These are phyloP conservation scores for Tuber calosporum DNA, from an alignment of 495 filamentous ascomycete genomes.

Conservation along the genomic window DNA sequence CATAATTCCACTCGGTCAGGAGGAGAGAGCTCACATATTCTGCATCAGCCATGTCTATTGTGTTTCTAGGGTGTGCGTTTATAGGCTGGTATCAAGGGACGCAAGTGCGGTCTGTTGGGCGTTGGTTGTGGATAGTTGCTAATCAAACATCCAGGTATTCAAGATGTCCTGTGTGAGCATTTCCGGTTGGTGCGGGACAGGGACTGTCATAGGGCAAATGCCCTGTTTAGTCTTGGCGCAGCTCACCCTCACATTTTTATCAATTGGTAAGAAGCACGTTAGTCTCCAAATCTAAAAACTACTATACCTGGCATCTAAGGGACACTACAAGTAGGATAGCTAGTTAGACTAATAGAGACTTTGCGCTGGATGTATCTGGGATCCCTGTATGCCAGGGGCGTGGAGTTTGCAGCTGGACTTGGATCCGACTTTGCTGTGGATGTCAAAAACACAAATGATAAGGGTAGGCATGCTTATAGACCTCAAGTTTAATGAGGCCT, in stretches of 20 bases:
- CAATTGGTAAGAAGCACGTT: neutral
- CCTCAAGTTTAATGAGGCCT: too few relatives aligned
- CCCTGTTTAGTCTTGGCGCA: conserved; percentile 14
- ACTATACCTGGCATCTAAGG: too few relatives aligned
- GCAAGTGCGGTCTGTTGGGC: conserved; percentile 15
- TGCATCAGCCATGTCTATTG: conserved; percentile 40
- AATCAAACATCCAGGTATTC: conserved; percentile 19
- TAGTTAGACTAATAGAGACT: too few relatives aligned
- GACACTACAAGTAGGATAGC: too few relatives aligned
- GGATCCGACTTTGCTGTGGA: too few relatives aligned
- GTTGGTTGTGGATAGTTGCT: conserved; percentile 20
- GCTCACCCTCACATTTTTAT: neutral
- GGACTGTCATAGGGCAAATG: conserved; percentile 28
- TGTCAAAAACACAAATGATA: too few relatives aligned
- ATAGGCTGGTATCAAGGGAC: conserved; percentile 18
- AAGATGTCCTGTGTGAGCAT: conserved; percentile 11
- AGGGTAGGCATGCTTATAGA: too few relatives aligned
- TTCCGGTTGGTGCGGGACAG: conserved; percentile 11
- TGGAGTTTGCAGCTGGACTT: too few relatives aligned
- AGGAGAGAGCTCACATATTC: conserved; percentile 38
- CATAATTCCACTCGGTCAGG: conserved; percentile 5
- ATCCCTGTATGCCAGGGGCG: too few relatives aligned
- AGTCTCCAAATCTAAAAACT: too few relatives aligned
- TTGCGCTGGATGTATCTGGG: too few relatives aligned
- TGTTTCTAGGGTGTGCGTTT: conserved; percentile 17